Conservation (phyloP, 164 flowering plant genomes). For the Dillenia suffruticosa region DNA sequence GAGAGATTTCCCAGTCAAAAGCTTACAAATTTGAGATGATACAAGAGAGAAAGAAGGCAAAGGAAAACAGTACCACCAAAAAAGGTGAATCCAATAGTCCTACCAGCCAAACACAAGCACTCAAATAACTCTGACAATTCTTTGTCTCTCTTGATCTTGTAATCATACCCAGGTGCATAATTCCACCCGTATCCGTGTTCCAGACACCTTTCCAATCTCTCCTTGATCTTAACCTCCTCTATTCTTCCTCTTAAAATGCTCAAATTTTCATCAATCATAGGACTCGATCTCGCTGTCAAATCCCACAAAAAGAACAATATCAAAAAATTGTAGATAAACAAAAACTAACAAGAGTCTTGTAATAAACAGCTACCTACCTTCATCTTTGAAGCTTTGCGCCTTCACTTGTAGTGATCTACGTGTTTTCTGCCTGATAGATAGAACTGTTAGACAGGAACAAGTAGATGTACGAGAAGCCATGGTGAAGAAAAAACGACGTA, state of each 20-base stretch:
- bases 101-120: conserved; percentile 8
- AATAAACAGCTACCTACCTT: conserved; percentile 4
- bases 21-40: background rate
- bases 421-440: background rate
- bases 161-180: conserved; percentile 14
- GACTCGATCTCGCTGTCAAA: conserved; percentile 17
- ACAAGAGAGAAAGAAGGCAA: conserved; percentile 20
- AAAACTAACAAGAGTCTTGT: background rate
- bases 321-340: background rate
- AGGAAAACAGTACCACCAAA: conserved; percentile 24
- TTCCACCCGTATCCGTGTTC: conserved; percentile 17
- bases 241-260: conserved; percentile 22
- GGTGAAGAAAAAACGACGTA: background rate
- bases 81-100: conserved; percentile 21
- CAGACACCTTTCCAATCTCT: conserved; percentile 6
- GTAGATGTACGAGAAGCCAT: conserved; percentile 6
- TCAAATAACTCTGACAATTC: conserved; percentile 10
- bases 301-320: background rate
- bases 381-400: conserved; percentile 5
- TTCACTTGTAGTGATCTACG: background rate
- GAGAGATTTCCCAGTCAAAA: too few relatives aligned
- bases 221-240: conserved; percentile 20
- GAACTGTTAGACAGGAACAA: background rate
- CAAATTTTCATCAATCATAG: conserved; percentile 27
- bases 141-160: conserved; percentile 4